Base-by-base conservation (phyloP, 2,329 filamentous ascomycete species). In the Penicillium sp. region DNA sequence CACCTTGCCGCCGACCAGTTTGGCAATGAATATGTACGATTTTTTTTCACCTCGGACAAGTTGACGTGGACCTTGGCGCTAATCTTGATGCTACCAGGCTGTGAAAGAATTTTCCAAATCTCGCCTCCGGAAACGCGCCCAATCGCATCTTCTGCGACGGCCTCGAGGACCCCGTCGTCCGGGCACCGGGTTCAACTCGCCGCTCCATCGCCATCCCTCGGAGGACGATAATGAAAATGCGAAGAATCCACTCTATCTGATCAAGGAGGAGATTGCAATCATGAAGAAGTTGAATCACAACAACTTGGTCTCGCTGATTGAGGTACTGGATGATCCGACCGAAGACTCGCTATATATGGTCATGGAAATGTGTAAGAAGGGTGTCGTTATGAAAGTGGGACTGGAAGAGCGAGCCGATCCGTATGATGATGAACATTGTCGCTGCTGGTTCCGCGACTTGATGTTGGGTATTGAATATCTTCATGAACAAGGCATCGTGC, bases 261-360 rank as follows among this genome's bases (percentile, higher is more conserved):
- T 99, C 72, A 89, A 92, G 57, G 90, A 96, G 72, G 94, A 99
- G 74, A 94, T 97, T 66, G 94, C 94, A 54, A 95, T 97, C 70
- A 97, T 99, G 92, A 99, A 97, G 80, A 97, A 97, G 76, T 82
- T 97, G 43, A 87, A 97, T 68, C 94, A 99, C 69, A 88, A 87
- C 24, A 99, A 97, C 68, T 79, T 99, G n/a, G 93, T 97, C 13
- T 87, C 89, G 42, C 78, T 99, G 47, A 91, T 96, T 61, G 94
- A 99, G 75, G 94, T 99, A 3, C 79, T 99, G 48, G 94, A 97
- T 71, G 94, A 97, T 69, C 93, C 94, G 0, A 88, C 93, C 44
- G 92, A 97, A 69, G 94, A 99, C 73, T 96, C 92, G 3, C 77
- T 99, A 11, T 99, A 97, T 76, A 97, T 99, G 91, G 94, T 99